Conservation (phyloP, 2,329 filamentous ascomycete genomes). For the Hypocrella siamensis region DNA sequence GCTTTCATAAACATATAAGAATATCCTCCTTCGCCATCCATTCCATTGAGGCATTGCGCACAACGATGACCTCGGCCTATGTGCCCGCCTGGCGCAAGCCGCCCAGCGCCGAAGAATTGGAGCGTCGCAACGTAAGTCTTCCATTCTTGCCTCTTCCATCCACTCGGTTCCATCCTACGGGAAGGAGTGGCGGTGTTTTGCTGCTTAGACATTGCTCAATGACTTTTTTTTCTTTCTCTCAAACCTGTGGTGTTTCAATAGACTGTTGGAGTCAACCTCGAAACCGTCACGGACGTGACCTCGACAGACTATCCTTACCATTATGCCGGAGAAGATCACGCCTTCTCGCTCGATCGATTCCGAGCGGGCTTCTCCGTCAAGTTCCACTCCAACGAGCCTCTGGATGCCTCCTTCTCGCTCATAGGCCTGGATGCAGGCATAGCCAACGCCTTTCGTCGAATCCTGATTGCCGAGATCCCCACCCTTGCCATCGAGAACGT, state of each 20-base stretch:
- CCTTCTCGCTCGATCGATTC: constrained; percentile 65
- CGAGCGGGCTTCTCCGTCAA: constrained; percentile 52
- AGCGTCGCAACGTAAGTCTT: constrained; percentile 43
- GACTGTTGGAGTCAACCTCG: constrained; percentile 75
- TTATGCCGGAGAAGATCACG: constrained; percentile 74
- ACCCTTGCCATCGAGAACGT: constrained; percentile 89
- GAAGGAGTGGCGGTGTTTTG: neutral
- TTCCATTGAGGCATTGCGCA: neutral
- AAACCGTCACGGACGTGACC: constrained; percentile 78
- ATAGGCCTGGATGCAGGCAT: too few species aligned
- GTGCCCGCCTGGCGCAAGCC: constrained; percentile 18
- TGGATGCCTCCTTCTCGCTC: constrained; percentile 85
- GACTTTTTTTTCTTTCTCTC: neutral
- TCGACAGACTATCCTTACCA: constrained; percentile 89
- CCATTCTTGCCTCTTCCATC: too few species aligned
- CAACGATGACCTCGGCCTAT: constrained; percentile 16
- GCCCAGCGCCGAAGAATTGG: constrained; percentile 39
- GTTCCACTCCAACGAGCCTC: constrained; percentile 69
- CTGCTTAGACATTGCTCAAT: neutral
- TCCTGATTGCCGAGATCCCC: constrained; percentile 85
- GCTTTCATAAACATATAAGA: too few species aligned
- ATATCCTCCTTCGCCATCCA: constrained; percentile 1
- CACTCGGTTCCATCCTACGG: too few species aligned
- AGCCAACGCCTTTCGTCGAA: constrained; percentile 96
- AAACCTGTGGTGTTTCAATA: constrained; percentile 18